Evolutionary conservation across 108 stramenopile species (phyloP), one percentile per base, ranked within the genome.

Genomic region (Nitzschia palea): DNA sequence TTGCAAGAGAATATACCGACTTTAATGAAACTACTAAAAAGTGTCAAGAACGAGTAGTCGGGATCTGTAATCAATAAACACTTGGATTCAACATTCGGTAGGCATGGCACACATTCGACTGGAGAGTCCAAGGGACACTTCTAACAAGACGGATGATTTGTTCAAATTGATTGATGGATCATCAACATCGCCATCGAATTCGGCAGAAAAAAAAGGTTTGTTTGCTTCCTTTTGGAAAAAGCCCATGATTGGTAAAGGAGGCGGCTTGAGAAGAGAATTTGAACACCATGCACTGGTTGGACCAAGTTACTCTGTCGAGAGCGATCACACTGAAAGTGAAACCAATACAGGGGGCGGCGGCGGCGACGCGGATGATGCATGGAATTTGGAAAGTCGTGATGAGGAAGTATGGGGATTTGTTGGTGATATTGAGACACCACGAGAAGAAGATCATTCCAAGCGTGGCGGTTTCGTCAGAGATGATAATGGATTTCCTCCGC

Each of bases 161-260:
- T 60, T 60, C 37, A 37, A 40, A 32, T 43, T 60, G 40, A 60
- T 60, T 26, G 59, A 60, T 18, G 59, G 59, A 12, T 1, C 10
- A 15, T 22, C n/a, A n/a, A n/a, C n/a, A n/a, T n/a, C n/a, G n/a
- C n/a, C 57, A 17, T 32, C 1, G 15, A 40, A 40, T 4, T 32
- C 54, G 10, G 57, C 35, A 14, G 59, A 60, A 40, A 60, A 60
- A 23, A 60, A 60, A 42, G 55, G 47, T 6, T 43, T 60, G 36
- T 60, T 60, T 43, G 27, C 40, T 12, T 60, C 59, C 6, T 60
- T 60, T 60, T 60, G 59, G 59, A 60, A 60, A 26, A 40, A 37
- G 37, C 59, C 59, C 59, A 60, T 23, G 12, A 40, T 60, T 42
- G 59, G 59, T 18, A 60, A 43, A 40, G n/a, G n/a, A n/a, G 18